phyloP scores from a whole-genome alignment of 2,329 filamentous ascomycete species.

The Ophiosphaerella narmari region DNA sequence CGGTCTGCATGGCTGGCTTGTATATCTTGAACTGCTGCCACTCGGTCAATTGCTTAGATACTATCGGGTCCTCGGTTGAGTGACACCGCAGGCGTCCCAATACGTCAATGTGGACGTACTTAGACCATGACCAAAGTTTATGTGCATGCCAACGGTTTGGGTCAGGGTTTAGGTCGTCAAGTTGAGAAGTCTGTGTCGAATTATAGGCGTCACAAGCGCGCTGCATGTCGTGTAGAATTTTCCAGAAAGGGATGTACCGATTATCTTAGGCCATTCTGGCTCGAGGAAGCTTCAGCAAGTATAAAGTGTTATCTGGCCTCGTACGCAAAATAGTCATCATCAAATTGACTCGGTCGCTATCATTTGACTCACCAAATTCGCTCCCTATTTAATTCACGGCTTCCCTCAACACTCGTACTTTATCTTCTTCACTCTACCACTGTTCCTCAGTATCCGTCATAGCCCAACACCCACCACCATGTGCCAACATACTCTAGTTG shows the following conservation, averaged over 20 bases:
- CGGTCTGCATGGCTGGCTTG: neutral
- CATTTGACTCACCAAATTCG: neutral
- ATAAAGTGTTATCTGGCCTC: constrained; percentile 14
- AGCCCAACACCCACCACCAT: constrained; percentile 14
- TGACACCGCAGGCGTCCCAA: neutral
- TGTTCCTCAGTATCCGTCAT: neutral
- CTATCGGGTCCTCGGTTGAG: neutral
- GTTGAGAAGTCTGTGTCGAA: constrained; percentile 14
- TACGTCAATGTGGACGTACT: neutral
- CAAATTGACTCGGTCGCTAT: neutral
- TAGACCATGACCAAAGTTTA: constrained; percentile 9
- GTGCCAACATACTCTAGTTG: constrained; percentile 33
- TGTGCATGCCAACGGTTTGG: constrained; percentile 8
- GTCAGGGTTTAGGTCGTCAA: constrained; percentile 16
- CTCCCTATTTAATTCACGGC: neutral
- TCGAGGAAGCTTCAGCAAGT: neutral
- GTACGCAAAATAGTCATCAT: neutral
- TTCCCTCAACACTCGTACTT: neutral
- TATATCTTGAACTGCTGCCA: neutral
- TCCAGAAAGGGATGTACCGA: neutral
- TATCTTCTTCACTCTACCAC: neutral
- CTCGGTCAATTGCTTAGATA: neutral
- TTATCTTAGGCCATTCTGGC: neutral
- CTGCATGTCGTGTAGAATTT: constrained; percentile 7
- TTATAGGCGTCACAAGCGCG: constrained; percentile 22